These are phyloP conservation scores for Aspergillus aculeatus DNA, from an alignment of 2,329 filamentous ascomycete genomes.

Conservation along the genomic window DNA sequence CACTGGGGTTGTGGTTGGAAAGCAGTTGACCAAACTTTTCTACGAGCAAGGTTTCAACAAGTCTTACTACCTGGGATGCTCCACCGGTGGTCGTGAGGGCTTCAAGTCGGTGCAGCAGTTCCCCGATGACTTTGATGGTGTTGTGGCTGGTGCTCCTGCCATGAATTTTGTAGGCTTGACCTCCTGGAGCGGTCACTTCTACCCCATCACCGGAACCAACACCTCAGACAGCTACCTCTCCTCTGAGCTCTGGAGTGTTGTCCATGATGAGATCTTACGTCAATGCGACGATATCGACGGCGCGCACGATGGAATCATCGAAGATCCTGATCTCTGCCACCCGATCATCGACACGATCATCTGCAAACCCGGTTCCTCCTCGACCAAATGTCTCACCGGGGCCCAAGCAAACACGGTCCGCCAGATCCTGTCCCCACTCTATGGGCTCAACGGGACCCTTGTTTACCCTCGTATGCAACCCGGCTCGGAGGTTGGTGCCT, in stretches of 20 bases:
- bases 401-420: constrained; percentile 43
- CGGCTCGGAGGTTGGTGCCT: constrained; percentile 8
- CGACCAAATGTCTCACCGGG: constrained; percentile 43
- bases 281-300: constrained; percentile 36
- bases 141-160: constrained; percentile 50
- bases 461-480: constrained; percentile 14
- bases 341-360: constrained; percentile 34
- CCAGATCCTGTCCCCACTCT: constrained; percentile 6
- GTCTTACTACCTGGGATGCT: constrained; percentile 53
- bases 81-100: constrained; percentile 60
- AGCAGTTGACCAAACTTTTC: constrained; percentile 49
- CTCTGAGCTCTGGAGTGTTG: constrained; percentile 45
- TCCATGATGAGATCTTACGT: constrained; percentile 38
- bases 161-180: constrained; percentile 50
- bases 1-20: constrained; percentile 47
- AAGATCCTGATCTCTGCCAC: constrained; percentile 37
- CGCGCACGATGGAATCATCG: constrained; percentile 37
- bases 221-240: constrained; percentile 49
- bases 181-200: constrained; percentile 47
- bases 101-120: constrained; percentile 54
- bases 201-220: constrained; percentile 46
- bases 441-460: constrained; percentile 32
- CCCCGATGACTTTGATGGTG: constrained; percentile 59
- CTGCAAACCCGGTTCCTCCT: constrained; percentile 27
- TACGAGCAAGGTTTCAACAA: constrained; percentile 47